These are phyloP conservation scores for Calonectria henricotiae DNA, from an alignment of 2,329 filamentous ascomycete species.

Conservation along the genomic window DNA sequence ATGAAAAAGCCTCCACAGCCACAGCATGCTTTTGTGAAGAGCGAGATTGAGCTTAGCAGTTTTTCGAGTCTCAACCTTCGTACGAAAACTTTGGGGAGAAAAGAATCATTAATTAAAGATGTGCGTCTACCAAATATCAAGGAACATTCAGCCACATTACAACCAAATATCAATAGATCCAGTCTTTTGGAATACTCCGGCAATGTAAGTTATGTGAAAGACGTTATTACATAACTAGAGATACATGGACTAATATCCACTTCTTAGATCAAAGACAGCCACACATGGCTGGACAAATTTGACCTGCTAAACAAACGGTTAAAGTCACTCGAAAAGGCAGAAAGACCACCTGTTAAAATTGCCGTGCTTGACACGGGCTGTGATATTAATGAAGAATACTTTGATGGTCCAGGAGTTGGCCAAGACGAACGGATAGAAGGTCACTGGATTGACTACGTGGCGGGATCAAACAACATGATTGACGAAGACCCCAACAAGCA, in stretches of 20 bases:
- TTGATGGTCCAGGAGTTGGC: not conserved
- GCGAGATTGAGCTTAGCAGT: not conserved
- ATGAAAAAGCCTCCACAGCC: not conserved
- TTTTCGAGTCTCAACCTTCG: not conserved
- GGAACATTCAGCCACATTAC: not conserved
- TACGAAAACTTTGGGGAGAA: not conserved
- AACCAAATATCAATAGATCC: not conserved
- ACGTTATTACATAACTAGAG: not conserved
- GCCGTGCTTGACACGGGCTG: slow-evolving; percentile 16
- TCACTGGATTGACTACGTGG: not conserved
- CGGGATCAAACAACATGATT: not conserved
- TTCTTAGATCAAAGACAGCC: not conserved
- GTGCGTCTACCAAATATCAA: not conserved
- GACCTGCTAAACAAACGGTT: not conserved
- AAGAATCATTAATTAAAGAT: not conserved
- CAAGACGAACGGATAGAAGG: not conserved
- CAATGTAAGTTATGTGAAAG: not conserved
- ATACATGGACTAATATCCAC: not conserved
- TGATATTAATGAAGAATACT: not conserved
- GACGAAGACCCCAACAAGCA: slow-evolving; percentile 8
- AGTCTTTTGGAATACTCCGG: not conserved
- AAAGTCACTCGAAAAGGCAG: not conserved
- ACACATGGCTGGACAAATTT: not conserved
- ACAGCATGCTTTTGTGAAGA: not conserved
- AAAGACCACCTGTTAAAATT: not conserved